Evolutionary conservation across 495 filamentous ascomycete genomes (phyloP).

Genomic region (Neurospora sp.): DNA sequence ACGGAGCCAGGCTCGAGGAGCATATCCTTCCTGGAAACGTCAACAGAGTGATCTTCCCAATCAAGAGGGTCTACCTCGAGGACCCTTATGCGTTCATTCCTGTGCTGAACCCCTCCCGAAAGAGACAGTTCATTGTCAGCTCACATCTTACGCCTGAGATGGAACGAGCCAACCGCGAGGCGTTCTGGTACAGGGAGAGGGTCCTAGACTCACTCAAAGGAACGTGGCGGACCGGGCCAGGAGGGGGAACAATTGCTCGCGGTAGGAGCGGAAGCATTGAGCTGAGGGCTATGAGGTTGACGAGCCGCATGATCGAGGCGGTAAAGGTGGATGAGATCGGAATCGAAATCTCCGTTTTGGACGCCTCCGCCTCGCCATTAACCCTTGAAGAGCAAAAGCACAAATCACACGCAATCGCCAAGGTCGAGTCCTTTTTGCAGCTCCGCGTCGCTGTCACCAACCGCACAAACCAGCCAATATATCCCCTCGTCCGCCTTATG

Average conservation of each 20-base stretch:
- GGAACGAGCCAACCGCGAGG: constrained; percentile 68
- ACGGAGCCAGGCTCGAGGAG: constrained; percentile 30
- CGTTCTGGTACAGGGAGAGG: constrained; percentile 87
- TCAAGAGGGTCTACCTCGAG: constrained; percentile 65
- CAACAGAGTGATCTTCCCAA: constrained; percentile 62
- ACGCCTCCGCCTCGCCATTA: constrained; percentile 8
- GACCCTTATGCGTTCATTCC: constrained; percentile 73
- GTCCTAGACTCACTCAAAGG: constrained; percentile 62
- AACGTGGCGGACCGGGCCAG: constrained; percentile 42
- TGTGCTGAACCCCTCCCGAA: constrained; percentile 61
- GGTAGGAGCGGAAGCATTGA: constrained; percentile 60
- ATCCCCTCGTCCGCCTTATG: constrained; percentile 65
- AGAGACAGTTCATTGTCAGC: constrained; percentile 83
- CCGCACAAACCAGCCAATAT: constrained; percentile 55
- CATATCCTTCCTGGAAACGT: constrained; percentile 71
- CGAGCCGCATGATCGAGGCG: constrained; percentile 70
- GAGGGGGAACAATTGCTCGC: constrained; percentile 32
- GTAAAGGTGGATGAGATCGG: constrained; percentile 72
- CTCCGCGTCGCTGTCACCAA: constrained; percentile 61
- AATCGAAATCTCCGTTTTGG: constrained; percentile 49
- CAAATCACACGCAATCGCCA: constrained; percentile 25
- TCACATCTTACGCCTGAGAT: constrained; percentile 68
- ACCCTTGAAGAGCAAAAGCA: constrained; percentile 28
- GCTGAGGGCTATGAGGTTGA: constrained; percentile 61
- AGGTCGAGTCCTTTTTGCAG: constrained; percentile 61